Evolutionary conservation across 192 early-diverging fungal species (phyloP).

Genomic region (Backusella macrospora): DNA sequence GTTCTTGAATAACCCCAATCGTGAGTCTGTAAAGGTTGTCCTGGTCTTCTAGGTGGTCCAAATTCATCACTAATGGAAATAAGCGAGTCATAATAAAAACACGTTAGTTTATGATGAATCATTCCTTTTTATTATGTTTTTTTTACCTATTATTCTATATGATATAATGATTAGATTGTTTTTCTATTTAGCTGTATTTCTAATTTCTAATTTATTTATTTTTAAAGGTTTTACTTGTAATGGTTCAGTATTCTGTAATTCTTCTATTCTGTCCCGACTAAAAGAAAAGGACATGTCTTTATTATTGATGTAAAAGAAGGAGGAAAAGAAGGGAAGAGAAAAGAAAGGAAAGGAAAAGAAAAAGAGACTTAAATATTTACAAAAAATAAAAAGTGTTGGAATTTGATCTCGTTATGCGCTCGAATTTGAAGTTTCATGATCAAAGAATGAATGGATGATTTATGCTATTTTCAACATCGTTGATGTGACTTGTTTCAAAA

Average conservation of each 20-base stretch:
- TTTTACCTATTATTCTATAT: slow-evolving; percentile 5
- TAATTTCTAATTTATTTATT: neutral
- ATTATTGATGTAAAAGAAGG: neutral
- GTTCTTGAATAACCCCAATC: neutral
- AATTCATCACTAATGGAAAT: neutral
- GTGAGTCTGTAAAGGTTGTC: neutral
- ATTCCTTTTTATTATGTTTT: too few species aligned
- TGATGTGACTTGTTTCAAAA: too few species aligned
- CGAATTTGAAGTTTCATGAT: too few species aligned
- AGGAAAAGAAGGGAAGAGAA: neutral
- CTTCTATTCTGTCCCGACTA: neutral
- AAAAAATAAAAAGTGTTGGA: neutral
- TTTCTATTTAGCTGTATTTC: neutral
- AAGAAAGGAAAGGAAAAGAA: neutral
- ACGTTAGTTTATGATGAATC: neutral
- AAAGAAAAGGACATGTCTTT: neutral
- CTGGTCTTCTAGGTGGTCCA: slow-evolving; percentile 1
- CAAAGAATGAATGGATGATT: too few species aligned
- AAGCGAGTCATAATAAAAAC: neutral
- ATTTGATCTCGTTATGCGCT: neutral
- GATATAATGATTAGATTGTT: neutral
- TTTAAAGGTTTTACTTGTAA: neutral
- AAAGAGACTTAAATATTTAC: neutral
- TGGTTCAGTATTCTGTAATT: neutral
- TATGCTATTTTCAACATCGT: too few species aligned